Percentiles rank a stretch among this genome's conserved stretches.
Evolutionary conservation across 2,329 filamentous ascomycete species (phyloP).

Genomic region (Sporothrix mexicana): DNA sequence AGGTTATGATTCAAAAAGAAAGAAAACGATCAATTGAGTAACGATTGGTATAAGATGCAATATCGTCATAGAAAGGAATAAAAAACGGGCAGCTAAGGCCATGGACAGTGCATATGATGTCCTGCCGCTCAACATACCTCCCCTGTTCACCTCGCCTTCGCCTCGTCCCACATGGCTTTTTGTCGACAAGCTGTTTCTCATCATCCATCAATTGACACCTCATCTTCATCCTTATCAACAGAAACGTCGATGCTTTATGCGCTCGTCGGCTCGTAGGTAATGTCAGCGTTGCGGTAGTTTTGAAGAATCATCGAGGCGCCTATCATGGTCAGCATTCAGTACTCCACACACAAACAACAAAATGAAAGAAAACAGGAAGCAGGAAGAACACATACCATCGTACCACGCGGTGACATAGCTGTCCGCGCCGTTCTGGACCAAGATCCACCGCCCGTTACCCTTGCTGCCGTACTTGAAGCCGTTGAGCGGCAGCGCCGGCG

Average conservation of each 20-base stretch:
- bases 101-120: no score
- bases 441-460: conserved; percentile 44
- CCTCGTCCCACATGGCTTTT: background rate
- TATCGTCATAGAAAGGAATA: background rate
- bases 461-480: conserved; percentile 36
- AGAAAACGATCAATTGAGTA: background rate
- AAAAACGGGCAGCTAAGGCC: background rate
- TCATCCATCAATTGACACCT: no score
- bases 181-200: no score
- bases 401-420: conserved; percentile 48
- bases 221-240: background rate
- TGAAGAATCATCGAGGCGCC: conserved; percentile 42
- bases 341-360: background rate
- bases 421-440: conserved; percentile 42
- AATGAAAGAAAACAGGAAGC: conserved; percentile 18
- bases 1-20: background rate
- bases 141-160: background rate
- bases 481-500: conserved; percentile 13
- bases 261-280: conserved; percentile 42
- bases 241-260: background rate
- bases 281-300: conserved; percentile 45
- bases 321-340: conserved; percentile 24
- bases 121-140: background rate
- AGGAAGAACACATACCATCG: conserved; percentile 43
- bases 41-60: background rate